Conservation (phyloP, 495 filamentous ascomycete genomes). For the Hypoxylon lienhwacheense region DNA sequence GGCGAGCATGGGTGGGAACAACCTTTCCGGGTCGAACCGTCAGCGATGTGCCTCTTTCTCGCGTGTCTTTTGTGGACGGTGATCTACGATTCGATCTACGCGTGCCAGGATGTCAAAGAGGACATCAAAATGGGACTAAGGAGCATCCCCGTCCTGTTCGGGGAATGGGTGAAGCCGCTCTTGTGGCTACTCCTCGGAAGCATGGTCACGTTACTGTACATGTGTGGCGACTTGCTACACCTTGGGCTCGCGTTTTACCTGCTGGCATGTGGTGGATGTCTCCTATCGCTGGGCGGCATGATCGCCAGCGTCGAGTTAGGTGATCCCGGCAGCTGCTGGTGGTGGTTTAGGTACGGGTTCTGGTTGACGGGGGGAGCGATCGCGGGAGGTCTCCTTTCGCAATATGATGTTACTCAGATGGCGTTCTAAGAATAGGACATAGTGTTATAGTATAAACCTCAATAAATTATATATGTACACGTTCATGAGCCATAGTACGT, state of each 20-base stretch:
- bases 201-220: constrained; percentile 34
- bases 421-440: background rate
- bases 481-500: no score
- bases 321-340: constrained; percentile 42
- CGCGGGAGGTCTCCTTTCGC: constrained; percentile 37
- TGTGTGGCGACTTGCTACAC: constrained; percentile 28
- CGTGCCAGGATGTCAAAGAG: constrained; percentile 45
- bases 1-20: background rate
- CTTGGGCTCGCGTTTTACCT: constrained; percentile 36
- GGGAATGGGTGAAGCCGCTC: constrained; percentile 37
- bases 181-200: constrained; percentile 31
- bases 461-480: background rate
- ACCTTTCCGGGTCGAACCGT: constrained; percentile 21
- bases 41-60: constrained; percentile 28
- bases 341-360: constrained; percentile 46
- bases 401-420: constrained; percentile 32
- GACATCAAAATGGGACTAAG: constrained; percentile 43
- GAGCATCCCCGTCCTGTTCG: constrained; percentile 45
- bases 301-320: constrained; percentile 43
- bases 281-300: constrained; percentile 41
- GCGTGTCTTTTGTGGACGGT: constrained; percentile 41
- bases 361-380: constrained; percentile 42
- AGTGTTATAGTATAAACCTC: no score
- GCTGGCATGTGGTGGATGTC: constrained; percentile 35
- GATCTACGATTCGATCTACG: constrained; percentile 50